phyloP scores from a whole-genome alignment of 2,329 filamentous ascomycete genomes.

The Cordyceps pruinosa region DNA sequence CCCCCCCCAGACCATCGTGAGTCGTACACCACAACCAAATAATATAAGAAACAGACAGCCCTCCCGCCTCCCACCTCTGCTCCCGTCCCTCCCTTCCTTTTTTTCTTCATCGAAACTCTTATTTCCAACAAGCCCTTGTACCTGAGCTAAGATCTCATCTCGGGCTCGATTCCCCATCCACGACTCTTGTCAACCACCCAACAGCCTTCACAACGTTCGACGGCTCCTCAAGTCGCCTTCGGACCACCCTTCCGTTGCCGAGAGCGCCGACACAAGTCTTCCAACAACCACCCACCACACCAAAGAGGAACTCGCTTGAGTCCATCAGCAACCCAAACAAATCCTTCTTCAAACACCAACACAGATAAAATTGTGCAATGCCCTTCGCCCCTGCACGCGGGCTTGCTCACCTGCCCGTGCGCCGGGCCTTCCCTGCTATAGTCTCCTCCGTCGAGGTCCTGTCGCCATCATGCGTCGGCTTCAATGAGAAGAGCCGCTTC shows the following conservation, averaged over 20 bases:
- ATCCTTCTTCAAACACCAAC: constrained; percentile 5
- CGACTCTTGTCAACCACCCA: background rate
- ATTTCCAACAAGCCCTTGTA: constrained; percentile 11
- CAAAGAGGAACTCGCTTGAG: background rate
- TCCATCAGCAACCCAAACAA: background rate
- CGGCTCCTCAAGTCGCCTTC: background rate
- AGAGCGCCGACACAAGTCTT: background rate
- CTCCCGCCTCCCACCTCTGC: background rate
- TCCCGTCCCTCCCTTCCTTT: background rate
- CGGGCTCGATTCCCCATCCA: background rate
- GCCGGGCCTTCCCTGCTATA: constrained; percentile 12
- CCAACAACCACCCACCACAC: background rate
- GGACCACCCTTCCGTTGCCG: constrained; percentile 7
- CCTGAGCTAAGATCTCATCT: constrained; percentile 7
- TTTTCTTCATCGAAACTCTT: background rate
- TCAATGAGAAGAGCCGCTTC: constrained; percentile 11
- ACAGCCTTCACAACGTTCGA: too few relatives aligned
- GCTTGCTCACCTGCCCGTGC: constrained; percentile 17
- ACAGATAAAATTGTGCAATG: constrained; percentile 19
- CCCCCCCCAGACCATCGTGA: constrained; percentile 8
- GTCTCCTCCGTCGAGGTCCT: constrained; percentile 5
- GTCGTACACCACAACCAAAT: constrained; percentile 7
- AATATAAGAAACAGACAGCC: constrained; percentile 12
- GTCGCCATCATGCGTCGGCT: constrained; percentile 14
- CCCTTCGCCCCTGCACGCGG: constrained; percentile 18